Conservation (phyloP, 441 rosid species). For the Arabidopsis hybrid region DNA sequence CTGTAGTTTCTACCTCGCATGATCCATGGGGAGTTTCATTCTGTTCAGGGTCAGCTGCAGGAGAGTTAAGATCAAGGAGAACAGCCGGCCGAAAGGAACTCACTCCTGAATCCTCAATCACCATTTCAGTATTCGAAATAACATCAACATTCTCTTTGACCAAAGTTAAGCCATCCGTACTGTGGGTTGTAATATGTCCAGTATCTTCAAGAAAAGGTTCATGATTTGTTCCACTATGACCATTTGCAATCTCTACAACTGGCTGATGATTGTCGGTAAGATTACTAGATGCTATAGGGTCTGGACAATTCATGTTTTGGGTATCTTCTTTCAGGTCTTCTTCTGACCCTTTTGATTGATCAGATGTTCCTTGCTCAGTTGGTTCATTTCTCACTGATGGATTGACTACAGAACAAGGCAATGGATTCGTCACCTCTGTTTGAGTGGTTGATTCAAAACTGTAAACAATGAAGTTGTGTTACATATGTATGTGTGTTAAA, state of each 20-base stretch:
- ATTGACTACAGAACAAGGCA: conserved; percentile 46
- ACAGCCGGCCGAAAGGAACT: conserved; percentile 25
- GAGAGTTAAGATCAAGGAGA: conserved; percentile 47
- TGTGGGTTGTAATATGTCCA: conserved; percentile 28
- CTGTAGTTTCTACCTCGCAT: conserved; percentile 31
- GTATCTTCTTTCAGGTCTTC: conserved; percentile 39
- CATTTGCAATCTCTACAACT: conserved; percentile 41
- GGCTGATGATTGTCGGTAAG: conserved; percentile 44
- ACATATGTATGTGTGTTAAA: conserved; percentile 32
- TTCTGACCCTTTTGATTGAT: conserved; percentile 46
- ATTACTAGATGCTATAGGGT: conserved; percentile 41
- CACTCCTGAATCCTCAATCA: conserved; percentile 34
- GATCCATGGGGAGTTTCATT: conserved; percentile 30
- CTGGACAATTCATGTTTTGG: conserved; percentile 46
- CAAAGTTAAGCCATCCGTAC: conserved; percentile 36
- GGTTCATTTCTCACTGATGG: conserved; percentile 48
- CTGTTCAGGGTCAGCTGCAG: conserved; percentile 41
- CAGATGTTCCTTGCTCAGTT: conserved; percentile 42
- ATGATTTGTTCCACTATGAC: conserved; percentile 44
- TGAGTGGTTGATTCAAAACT: conserved; percentile 72
- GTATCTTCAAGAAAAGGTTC: conserved; percentile 42
- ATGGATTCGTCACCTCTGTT: conserved; percentile 49
- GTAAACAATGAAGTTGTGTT: conserved; percentile 51
- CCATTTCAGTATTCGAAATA: conserved; percentile 29
- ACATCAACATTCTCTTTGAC: conserved; percentile 37